These are phyloP conservation scores for Yarrowia deformans DNA, from an alignment of 805 yeast species.

Conservation along the genomic window DNA sequence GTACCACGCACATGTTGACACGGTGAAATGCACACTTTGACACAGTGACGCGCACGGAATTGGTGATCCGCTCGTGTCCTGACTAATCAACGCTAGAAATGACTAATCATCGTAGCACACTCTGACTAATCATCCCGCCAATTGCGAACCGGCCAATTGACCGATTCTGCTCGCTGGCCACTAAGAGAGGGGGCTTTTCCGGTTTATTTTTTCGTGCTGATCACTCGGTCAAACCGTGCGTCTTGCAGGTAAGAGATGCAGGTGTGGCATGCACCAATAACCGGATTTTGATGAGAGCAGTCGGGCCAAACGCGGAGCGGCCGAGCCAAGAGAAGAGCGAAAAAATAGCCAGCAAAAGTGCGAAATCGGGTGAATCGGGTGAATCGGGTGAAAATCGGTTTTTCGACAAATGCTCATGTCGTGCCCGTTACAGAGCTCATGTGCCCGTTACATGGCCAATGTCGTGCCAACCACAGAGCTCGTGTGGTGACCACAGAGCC, in stretches of 20 bases:
- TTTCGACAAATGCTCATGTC: neutral
- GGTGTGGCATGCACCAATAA: neutral
- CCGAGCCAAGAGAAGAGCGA: neutral
- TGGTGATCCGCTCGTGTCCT: neutral
- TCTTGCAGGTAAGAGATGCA: neutral
- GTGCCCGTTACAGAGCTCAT: neutral
- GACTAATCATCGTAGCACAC: neutral
- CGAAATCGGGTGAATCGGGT: no score
- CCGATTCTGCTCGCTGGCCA: neutral
- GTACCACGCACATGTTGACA: neutral
- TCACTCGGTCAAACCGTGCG: conserved; percentile 16
- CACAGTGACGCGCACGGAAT: conserved; percentile 2
- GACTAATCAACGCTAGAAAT: neutral
- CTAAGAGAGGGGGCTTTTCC: neutral
- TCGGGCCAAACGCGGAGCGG: conserved; percentile 14
- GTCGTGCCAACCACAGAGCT: neutral
- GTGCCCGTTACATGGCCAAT: neutral
- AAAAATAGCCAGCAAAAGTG: neutral
- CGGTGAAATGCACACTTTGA: neutral
- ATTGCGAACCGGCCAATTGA: no score
- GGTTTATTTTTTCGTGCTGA: neutral
- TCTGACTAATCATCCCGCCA: no score
- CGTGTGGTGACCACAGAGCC: neutral
- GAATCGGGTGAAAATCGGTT: neutral
- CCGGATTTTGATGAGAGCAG: neutral